Percentiles rank a stretch among this genome's conserved stretches.
phyloP scores from a whole-genome alignment of 129 eudicot genomes.

The Scalesia atractyloides region DNA sequence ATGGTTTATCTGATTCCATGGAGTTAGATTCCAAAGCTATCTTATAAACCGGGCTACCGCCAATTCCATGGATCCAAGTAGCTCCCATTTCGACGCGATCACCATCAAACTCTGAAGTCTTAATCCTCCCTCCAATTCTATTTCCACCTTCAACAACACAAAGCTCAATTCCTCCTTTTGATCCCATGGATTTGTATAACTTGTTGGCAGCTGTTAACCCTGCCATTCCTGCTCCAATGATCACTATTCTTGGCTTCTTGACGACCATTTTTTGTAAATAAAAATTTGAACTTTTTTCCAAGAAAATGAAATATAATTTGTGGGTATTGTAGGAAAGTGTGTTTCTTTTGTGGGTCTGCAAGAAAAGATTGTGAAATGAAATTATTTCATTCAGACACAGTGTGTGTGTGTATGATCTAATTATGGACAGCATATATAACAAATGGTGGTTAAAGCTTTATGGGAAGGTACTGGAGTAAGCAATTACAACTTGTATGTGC shows the following conservation, averaged over 20 bases:
- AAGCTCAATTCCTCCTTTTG: conserved; percentile 55
- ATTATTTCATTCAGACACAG: conserved; percentile 1
- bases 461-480: conserved; percentile 17
- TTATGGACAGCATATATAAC: conserved; percentile 32
- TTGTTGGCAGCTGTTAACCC: conserved; percentile 87
- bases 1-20: conserved; percentile 61
- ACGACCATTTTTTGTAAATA: conserved; percentile 50
- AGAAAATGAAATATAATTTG: conserved; percentile 10
- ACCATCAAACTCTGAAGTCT: conserved; percentile 79
- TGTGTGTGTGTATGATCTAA: conserved; percentile 19
- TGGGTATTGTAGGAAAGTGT: conserved; percentile 18
- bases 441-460: conserved; percentile 26
- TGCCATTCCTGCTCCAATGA: conserved; percentile 93
- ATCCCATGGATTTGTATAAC: conserved; percentile 51
- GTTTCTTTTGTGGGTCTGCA: neutral
- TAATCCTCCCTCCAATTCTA: conserved; percentile 87
- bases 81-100: conserved; percentile 89
- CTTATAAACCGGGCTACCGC: conserved; percentile 73
- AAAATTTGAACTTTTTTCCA: neutral
- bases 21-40: conserved; percentile 66
- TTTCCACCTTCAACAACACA: conserved; percentile 79
- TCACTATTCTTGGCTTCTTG: conserved; percentile 76
- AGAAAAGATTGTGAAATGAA: conserved; percentile 9
- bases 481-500: conserved; percentile 20
- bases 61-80: conserved; percentile 97